phyloP scores from a whole-genome alignment of 208 protist genomes.

The Acanthamoeba triangularis region DNA sequence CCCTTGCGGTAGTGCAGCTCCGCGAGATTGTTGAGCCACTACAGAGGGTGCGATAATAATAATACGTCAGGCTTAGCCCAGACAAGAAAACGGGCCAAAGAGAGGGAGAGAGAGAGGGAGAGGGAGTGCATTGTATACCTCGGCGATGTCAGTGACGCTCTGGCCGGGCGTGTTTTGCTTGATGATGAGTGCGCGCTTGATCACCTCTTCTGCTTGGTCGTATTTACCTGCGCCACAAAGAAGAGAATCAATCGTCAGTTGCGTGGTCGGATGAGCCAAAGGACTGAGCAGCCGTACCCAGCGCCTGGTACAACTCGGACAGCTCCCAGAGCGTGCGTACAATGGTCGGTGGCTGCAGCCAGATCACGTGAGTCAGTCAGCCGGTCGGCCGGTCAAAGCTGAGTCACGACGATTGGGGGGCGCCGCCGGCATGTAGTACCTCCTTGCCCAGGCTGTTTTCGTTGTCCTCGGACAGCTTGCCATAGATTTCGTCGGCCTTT shows the following conservation, averaged over 20 bases:
- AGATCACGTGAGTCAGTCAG: neutral
- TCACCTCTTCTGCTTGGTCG: conserved; percentile 58
- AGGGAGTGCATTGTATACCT: neutral
- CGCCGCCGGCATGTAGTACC: neutral
- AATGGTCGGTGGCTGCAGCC: conserved; percentile 4
- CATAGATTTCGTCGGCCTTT: conserved; percentile 38
- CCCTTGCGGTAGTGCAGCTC: conserved; percentile 71
- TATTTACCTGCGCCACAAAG: conserved; percentile 38
- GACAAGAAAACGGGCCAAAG: neutral
- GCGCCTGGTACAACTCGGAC: conserved; percentile 65
- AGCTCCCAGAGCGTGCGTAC: conserved; percentile 54
- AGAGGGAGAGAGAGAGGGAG: too few species aligned
- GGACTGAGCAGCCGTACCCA: neutral
- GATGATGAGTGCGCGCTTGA: conserved; percentile 74
- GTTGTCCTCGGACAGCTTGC: neutral
- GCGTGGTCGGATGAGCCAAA: neutral
- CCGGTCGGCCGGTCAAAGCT: too few species aligned
- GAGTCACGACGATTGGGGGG: neutral
- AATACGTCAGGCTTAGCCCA: neutral
- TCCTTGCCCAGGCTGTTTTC: conserved; percentile 60
- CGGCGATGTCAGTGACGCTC: conserved; percentile 58
- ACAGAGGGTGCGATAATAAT: neutral
- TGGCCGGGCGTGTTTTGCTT: conserved; percentile 42
- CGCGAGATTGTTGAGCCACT: conserved; percentile 55
- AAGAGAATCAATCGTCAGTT: neutral